Conservation (phyloP, 768 basidiomycete species). For the Terana coerulea region DNA sequence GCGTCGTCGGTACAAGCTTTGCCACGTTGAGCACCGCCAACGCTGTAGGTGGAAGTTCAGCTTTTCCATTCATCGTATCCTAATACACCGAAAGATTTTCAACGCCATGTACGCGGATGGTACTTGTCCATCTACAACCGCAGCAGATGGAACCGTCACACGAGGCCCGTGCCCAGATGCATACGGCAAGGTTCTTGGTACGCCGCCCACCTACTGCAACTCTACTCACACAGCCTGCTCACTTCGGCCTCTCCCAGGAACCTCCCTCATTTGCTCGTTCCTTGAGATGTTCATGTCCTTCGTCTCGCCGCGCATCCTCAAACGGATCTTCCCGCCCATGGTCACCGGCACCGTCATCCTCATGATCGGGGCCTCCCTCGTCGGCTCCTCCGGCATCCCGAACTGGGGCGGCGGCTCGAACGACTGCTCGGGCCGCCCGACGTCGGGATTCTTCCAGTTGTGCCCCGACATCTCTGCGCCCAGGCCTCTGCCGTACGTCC, state of each 20-base stretch:
- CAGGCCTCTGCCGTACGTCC: conserved; percentile 54
- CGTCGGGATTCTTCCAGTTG: conserved; percentile 60
- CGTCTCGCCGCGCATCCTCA: conserved; percentile 57
- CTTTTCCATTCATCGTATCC: neutral
- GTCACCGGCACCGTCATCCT: conserved; percentile 81
- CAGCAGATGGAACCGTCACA: conserved; percentile 55
- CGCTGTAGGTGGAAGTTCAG: conserved; percentile 49
- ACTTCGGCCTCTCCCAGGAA: conserved; percentile 39
- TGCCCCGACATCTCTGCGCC: conserved; percentile 74
- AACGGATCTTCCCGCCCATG: conserved; percentile 73
- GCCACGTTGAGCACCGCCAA: conserved; percentile 72
- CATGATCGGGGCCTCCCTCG: conserved; percentile 74
- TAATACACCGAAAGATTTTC: conserved; percentile 48
- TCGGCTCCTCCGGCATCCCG: conserved; percentile 68
- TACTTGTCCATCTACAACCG: conserved; percentile 61
- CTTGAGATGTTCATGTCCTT: conserved; percentile 80
- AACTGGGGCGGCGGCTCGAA: conserved; percentile 88
- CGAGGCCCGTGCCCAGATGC: conserved; percentile 72
- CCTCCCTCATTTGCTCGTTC: conserved; percentile 73
- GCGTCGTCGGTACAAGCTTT: conserved; percentile 80
- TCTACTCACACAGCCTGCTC: neutral
- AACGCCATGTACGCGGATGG: conserved; percentile 74
- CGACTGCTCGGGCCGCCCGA: conserved; percentile 57
- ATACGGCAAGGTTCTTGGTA: conserved; percentile 74
- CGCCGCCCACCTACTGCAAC: conserved; percentile 9